phyloP scores from a whole-genome alignment of 176 grass and related monocot genomes.

The Musa troglodytarum region DNA sequence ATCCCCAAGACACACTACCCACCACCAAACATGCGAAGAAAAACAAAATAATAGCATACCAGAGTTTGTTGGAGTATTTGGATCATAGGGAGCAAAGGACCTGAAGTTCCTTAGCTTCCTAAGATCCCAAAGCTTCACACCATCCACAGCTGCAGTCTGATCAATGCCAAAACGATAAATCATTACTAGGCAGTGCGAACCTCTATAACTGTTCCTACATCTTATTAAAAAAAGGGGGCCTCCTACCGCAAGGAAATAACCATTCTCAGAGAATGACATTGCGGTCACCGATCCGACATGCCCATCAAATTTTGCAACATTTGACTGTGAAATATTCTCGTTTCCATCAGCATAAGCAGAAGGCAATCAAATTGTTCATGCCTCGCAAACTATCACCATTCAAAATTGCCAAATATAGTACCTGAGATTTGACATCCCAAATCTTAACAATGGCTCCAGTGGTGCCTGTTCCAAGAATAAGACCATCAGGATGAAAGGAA shows the following conservation, averaged over 20 bases:
- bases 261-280: slow-evolving; percentile 99
- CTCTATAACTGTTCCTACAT: background rate
- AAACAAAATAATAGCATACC: slow-evolving; percentile 24
- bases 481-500: slow-evolving; percentile 92
- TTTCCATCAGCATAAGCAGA: slow-evolving; percentile 26
- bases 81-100: slow-evolving; percentile 85
- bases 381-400: background rate
- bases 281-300: slow-evolving; percentile 84
- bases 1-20: too few relatives aligned
- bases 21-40: too few relatives aligned
- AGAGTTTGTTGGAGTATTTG: slow-evolving; percentile 81
- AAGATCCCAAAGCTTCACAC: slow-evolving; percentile 99
- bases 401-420: slow-evolving; percentile 21
- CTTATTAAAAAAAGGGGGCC: background rate
- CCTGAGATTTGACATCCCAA: slow-evolving; percentile 99
- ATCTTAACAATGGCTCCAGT: slow-evolving; percentile 79
- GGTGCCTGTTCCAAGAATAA: slow-evolving; percentile 96
- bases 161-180: slow-evolving; percentile 5
- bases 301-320: slow-evolving; percentile 87
- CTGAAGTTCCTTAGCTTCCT: slow-evolving; percentile 96
- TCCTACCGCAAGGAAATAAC: slow-evolving; percentile 96
- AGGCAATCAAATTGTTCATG: background rate
- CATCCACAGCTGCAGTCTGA: slow-evolving; percentile 93
- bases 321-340: slow-evolving; percentile 37
- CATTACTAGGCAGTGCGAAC: background rate